These are phyloP conservation scores for Megacollybia marginata DNA, from an alignment of 768 basidiomycete genomes.

Conservation along the genomic window DNA sequence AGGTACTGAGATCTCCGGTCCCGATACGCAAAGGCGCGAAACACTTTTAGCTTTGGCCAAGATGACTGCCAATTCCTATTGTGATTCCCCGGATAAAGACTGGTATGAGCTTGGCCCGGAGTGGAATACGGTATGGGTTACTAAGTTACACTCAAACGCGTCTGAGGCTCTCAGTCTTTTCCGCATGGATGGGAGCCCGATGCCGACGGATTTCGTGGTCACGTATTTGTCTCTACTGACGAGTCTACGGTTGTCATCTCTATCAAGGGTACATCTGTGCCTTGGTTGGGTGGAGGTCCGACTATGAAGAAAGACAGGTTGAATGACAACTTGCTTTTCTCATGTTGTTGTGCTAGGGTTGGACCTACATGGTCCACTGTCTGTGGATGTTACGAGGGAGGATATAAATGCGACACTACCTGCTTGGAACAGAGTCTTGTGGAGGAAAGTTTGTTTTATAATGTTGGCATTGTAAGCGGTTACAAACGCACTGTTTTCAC, in stretches of 20 bases:
- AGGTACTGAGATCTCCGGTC: conserved; percentile 53
- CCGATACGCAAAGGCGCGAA: conserved; percentile 65
- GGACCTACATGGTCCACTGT: conserved; percentile 92
- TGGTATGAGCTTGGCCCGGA: conserved; percentile 69
- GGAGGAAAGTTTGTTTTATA: conserved; percentile 84
- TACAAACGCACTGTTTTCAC: conserved; percentile 1
- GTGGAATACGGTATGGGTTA: conserved; percentile 50
- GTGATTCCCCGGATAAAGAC: conserved; percentile 33
- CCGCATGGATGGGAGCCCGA: conserved; percentile 90
- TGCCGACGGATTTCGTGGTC: conserved; percentile 88
- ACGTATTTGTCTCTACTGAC: conserved; percentile 78
- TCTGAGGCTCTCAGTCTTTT: conserved; percentile 31
- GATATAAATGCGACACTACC: conserved; percentile 68
- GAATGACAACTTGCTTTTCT: conserved; percentile 94
- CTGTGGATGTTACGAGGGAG: conserved; percentile 76
- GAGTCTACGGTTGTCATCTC: conserved; percentile 84
- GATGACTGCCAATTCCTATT: conserved; percentile 87
- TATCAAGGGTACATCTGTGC: conserved; percentile 89
- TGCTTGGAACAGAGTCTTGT: conserved; percentile 76
- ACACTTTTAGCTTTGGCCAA: conserved; percentile 74
- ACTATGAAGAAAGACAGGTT: conserved; percentile 85
- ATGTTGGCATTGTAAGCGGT: conserved; percentile 65
- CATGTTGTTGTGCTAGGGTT: conserved; percentile 95
- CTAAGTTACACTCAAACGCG: not conserved
- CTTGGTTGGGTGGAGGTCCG: conserved; percentile 70